A percentile compares a stretch with the other conserved stretches of the same genome.
phyloP scores from a whole-genome alignment of 768 basidiomycete genomes.

The Ramaria sp. region DNA sequence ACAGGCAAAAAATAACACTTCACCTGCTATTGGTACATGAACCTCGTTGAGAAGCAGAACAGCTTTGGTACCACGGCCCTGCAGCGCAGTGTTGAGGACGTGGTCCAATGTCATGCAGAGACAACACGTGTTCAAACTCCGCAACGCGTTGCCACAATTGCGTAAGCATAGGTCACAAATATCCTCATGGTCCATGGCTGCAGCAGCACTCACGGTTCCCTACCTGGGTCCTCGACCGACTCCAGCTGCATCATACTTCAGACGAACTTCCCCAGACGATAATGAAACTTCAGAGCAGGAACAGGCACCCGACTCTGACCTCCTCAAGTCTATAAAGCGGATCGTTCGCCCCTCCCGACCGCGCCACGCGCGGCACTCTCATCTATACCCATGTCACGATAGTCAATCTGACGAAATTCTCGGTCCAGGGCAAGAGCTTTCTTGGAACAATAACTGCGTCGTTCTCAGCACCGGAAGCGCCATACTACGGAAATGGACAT shows the following conservation, averaged over 20 bases:
- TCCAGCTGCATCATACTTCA: slow-evolving; percentile 47
- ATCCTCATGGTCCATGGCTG: not conserved
- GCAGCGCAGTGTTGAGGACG: slow-evolving; percentile 6
- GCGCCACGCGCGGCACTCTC: slow-evolving; percentile 29
- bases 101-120: slow-evolving; percentile 5
- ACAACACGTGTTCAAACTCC: not conserved
- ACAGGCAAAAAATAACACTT: not conserved
- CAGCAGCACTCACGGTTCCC: not conserved
- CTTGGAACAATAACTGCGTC: slow-evolving; percentile 58
- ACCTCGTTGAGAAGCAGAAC: slow-evolving; percentile 4
- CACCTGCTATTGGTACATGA: slow-evolving; percentile 5
- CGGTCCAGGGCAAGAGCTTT: slow-evolving; percentile 50
- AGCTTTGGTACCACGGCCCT: slow-evolving; percentile 2
- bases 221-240: slow-evolving; percentile 1
- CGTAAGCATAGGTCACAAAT: too few species aligned
- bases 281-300: slow-evolving; percentile 18
- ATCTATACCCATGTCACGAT: slow-evolving; percentile 34
- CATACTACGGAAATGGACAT: slow-evolving; percentile 64
- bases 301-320: slow-evolving; percentile 21
- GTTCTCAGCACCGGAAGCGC: slow-evolving; percentile 58
- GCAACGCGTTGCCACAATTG: slow-evolving; percentile 6
- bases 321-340: slow-evolving; percentile 48
- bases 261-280: slow-evolving; percentile 56
- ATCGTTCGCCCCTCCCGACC: slow-evolving; percentile 42
- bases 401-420: slow-evolving; percentile 25